phyloP scores from a whole-genome alignment of 2,329 filamentous ascomycete genomes.

The Xylaria sp. region DNA sequence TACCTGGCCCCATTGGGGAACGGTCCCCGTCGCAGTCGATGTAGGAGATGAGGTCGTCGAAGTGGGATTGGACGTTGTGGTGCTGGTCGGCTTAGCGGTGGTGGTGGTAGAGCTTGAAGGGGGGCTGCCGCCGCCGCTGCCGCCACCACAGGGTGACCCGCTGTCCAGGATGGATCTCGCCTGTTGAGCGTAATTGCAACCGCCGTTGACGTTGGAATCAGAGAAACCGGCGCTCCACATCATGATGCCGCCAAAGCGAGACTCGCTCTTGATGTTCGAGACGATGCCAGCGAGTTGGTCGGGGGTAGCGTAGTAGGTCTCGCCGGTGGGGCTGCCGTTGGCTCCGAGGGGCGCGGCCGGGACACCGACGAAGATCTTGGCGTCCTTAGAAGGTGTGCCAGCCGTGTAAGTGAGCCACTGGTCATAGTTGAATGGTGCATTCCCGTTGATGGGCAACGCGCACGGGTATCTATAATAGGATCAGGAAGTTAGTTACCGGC shows the following conservation, averaged over 20 bases:
- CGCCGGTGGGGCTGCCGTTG: conserved; percentile 50
- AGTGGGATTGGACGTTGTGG: conserved; percentile 3
- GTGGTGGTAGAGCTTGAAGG: conserved; percentile 9
- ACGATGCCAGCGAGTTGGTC: conserved; percentile 49
- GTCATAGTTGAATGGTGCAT: conserved; percentile 53
- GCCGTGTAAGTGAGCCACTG: conserved; percentile 51
- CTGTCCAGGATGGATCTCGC: conserved; percentile 51
- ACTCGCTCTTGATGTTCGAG: conserved; percentile 42
- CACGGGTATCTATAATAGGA: conserved; percentile 39
- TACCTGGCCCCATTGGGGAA: conserved; percentile 39
- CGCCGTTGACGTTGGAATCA: conserved; percentile 50
- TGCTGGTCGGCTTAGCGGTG: not conserved
- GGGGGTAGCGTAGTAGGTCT: conserved; percentile 52
- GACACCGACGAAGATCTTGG: conserved; percentile 55
- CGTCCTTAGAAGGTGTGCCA: conserved; percentile 49
- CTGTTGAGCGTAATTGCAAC: conserved; percentile 56
- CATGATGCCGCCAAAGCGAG: conserved; percentile 54
- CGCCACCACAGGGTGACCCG: conserved; percentile 45
- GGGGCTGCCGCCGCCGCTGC: conserved; percentile 17
- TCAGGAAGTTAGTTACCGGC: conserved; percentile 16
- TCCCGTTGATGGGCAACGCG: conserved; percentile 53
- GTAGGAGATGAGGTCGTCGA: conserved; percentile 21
- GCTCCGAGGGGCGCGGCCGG: conserved; percentile 53
- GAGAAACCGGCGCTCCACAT: conserved; percentile 58
- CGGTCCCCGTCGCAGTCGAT: conserved; percentile 22